phyloP scores from a whole-genome alignment of 768 basidiomycete genomes.

The Rhodotorula sphaerocarpa region DNA sequence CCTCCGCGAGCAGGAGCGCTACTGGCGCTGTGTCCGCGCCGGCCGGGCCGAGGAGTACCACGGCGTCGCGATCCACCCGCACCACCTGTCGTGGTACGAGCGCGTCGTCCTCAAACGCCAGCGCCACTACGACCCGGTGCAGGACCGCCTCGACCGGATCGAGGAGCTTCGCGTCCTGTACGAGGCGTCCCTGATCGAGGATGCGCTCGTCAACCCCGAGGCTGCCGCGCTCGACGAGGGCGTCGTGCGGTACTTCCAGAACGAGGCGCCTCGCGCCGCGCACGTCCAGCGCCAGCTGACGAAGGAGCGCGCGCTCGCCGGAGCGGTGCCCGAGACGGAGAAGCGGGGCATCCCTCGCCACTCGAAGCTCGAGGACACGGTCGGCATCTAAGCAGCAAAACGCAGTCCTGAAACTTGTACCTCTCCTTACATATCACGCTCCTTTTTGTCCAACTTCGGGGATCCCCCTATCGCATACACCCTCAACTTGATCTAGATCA shows the following conservation, averaged over 20 bases:
- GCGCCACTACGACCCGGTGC: slow-evolving; percentile 41
- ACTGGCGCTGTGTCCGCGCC: slow-evolving; percentile 41
- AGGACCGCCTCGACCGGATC: slow-evolving; percentile 43
- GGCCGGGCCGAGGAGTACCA: slow-evolving; percentile 44
- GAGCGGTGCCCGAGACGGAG: not conserved
- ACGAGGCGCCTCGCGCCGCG: slow-evolving; percentile 9
- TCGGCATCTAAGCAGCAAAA: not conserved
- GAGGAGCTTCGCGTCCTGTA: slow-evolving; percentile 43
- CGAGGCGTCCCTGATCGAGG: slow-evolving; percentile 35
- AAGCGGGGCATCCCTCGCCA: slow-evolving; percentile 3
- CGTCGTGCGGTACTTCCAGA: slow-evolving; percentile 26
- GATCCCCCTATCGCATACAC: no score
- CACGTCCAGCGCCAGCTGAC: slow-evolving; percentile 14
- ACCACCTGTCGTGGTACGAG: slow-evolving; percentile 45
- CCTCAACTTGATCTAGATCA: no score
- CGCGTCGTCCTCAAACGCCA: slow-evolving; percentile 43
- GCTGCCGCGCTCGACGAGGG: slow-evolving; percentile 18
- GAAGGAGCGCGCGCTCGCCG: slow-evolving; percentile 26
- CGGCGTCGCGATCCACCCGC: slow-evolving; percentile 46
- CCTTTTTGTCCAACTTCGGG: no score
- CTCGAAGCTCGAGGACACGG: slow-evolving; percentile 16
- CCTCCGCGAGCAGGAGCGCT: slow-evolving; percentile 45
- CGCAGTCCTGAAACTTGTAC: no score
- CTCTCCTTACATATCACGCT: no score
- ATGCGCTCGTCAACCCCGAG: slow-evolving; percentile 1